A percentile compares a stretch with the other conserved stretches of the same genome.
These are phyloP conservation scores for Penicillium sp. DNA, from an alignment of 2,329 filamentous ascomycete species.

Conservation along the genomic window DNA sequence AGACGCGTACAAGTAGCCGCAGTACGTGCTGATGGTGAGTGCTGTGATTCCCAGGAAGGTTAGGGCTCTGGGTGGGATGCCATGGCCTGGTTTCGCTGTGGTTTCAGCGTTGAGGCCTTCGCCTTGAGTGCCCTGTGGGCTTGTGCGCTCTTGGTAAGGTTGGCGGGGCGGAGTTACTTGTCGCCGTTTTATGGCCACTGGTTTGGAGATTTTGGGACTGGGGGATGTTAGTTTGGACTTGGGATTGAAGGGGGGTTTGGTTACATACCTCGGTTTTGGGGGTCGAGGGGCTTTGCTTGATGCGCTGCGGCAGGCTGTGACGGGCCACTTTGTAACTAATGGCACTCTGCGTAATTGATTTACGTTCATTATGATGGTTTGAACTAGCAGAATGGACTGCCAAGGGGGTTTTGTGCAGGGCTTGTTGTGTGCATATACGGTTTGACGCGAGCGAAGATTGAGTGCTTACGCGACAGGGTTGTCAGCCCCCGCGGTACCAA, in stretches of 20 bases:
- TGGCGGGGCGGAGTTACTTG: background rate
- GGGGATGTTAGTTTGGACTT: conserved; percentile 9
- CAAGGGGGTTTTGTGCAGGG: background rate
- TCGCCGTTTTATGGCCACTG: background rate
- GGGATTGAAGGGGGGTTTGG: background rate
- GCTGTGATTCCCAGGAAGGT: conserved; percentile 40
- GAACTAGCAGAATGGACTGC: background rate
- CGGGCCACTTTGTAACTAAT: conserved; percentile 20
- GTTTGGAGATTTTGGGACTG: conserved; percentile 5
- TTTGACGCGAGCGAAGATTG: background rate
- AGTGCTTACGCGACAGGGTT: conserved; percentile 3
- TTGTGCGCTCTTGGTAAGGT: background rate
- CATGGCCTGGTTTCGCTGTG: conserved; percentile 8
- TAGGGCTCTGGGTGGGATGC: conserved; percentile 35
- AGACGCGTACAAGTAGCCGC: conserved; percentile 44
- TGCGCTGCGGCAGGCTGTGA: conserved; percentile 14
- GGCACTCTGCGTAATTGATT: conserved; percentile 22
- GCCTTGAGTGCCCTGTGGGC: background rate
- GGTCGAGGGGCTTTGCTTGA: conserved; percentile 18
- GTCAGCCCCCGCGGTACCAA: background rate
- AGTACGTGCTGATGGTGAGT: conserved; percentile 44
- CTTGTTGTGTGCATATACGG: background rate
- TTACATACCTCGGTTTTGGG: conserved; percentile 22
- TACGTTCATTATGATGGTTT: conserved; percentile 27
- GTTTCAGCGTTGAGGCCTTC: conserved; percentile 5